These are phyloP conservation scores for Trypanosoma vivax DNA, from an alignment of 208 protist species.

Conservation along the genomic window DNA sequence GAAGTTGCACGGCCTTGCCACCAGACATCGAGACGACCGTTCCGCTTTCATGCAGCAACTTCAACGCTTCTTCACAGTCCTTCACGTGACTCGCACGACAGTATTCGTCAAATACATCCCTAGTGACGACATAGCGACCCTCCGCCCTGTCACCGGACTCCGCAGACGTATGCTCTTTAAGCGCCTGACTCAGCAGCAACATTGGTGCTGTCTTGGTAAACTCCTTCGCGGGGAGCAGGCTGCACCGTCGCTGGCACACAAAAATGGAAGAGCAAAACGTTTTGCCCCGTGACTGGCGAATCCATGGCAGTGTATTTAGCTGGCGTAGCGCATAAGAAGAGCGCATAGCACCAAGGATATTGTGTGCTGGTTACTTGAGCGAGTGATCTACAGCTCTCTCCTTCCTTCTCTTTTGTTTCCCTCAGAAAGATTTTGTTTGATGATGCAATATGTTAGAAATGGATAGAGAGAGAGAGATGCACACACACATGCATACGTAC, in stretches of 20 bases:
- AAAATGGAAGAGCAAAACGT: no score
- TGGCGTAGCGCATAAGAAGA: no score
- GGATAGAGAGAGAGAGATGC: not conserved
- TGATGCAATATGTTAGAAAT: not conserved
- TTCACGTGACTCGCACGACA: slow-evolving; percentile 47
- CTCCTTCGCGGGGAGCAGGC: slow-evolving; percentile 8
- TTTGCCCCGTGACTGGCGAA: no score
- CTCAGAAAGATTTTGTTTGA: no score
- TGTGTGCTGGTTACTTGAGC: no score
- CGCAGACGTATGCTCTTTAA: slow-evolving; percentile 37
- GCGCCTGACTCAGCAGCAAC: slow-evolving; percentile 42
- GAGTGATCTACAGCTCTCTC: no score
- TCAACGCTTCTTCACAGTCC: slow-evolving; percentile 34
- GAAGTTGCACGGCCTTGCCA: slow-evolving; percentile 46
- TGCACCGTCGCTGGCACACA: no score
- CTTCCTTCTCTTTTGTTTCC: no score
- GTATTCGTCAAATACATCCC: slow-evolving; percentile 40
- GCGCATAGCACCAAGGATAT: no score
- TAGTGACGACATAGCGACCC: slow-evolving; percentile 41
- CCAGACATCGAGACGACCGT: slow-evolving; percentile 46
- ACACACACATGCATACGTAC: slow-evolving; percentile 3
- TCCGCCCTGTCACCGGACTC: slow-evolving; percentile 4
- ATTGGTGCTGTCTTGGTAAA: slow-evolving; percentile 44
- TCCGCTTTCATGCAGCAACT: slow-evolving; percentile 35
- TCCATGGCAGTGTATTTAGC: no score